Percentiles rank a stretch among this genome's conserved stretches.
phyloP scores from a whole-genome alignment of 164 flowering plant species.

The Sextonia rubra region DNA sequence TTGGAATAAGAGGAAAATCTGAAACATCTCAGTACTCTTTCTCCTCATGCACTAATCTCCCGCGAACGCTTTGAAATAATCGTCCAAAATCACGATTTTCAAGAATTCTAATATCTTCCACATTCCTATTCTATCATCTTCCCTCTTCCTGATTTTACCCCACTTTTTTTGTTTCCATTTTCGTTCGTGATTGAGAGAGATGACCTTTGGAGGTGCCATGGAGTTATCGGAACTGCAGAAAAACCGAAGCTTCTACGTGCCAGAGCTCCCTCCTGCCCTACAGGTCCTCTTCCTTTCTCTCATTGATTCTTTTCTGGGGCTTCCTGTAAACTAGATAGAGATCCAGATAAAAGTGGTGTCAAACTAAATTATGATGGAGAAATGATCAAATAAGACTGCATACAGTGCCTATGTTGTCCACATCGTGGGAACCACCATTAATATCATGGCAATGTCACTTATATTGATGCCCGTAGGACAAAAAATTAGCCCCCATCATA shows the following conservation, averaged over 20 bases:
- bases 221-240: conserved; percentile 21
- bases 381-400: too few species aligned
- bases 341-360: too few species aligned
- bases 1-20: not conserved
- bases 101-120: not conserved
- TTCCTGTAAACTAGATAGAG: too few species aligned
- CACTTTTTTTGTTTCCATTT: not conserved
- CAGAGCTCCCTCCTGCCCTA: conserved; percentile 23
- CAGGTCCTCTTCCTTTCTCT: conserved; percentile 8
- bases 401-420: too few species aligned
- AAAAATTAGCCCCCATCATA: too few species aligned
- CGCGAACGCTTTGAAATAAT: not conserved
- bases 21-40: not conserved
- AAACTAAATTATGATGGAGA: too few species aligned
- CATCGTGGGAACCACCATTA: too few species aligned
- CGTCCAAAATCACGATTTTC: not conserved
- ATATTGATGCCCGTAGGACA: too few species aligned
- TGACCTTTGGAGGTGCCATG: conserved; percentile 11
- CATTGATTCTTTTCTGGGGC: too few species aligned
- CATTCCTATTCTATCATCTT: not conserved
- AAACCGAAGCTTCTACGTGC: conserved; percentile 14
- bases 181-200: not conserved
- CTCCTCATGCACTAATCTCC: not conserved
- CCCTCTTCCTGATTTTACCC: not conserved
- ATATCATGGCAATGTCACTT: too few species aligned